Evolutionary conservation across 495 filamentous ascomycete species (phyloP).

Genomic region (Penicillium manginii): DNA sequence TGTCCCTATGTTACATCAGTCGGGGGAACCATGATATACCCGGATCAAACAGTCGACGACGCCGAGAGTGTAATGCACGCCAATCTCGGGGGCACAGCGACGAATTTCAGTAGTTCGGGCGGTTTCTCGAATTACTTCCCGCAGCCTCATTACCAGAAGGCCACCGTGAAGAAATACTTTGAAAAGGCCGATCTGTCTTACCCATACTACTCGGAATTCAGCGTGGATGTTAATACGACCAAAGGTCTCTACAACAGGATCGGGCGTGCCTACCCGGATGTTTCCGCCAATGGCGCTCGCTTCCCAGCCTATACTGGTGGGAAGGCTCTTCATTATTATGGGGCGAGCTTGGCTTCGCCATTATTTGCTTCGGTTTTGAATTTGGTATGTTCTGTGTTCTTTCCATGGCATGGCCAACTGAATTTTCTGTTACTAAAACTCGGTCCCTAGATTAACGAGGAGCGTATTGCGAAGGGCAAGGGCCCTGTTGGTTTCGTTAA

Average conservation of each 20-base stretch:
- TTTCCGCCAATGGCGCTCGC: conserved; percentile 62
- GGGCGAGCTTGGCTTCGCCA: conserved; percentile 61
- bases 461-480: conserved; percentile 51
- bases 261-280: conserved; percentile 67
- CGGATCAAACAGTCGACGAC: conserved; percentile 40
- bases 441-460: conserved; percentile 45
- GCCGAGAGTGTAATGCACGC: conserved; percentile 46
- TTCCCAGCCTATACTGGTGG: conserved; percentile 51
- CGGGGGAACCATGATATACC: conserved; percentile 52
- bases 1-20: conserved; percentile 58
- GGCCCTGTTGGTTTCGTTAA: conserved; percentile 56
- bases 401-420: neutral
- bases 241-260: conserved; percentile 59
- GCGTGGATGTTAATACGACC: conserved; percentile 43
- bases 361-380: conserved; percentile 59
- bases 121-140: conserved; percentile 72
- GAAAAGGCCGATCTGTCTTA: conserved; percentile 50
- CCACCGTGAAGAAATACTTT: conserved; percentile 55
- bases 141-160: conserved; percentile 60
- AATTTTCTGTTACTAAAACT: neutral
- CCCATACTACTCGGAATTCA: conserved; percentile 37
- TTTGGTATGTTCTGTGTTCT: conserved; percentile 20
- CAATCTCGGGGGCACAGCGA: conserved; percentile 34
- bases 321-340: conserved; percentile 44
- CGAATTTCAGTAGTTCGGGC: conserved; percentile 58